Percentiles rank a stretch among this genome's conserved stretches.
These are phyloP conservation scores for Euphorbia corollata DNA, from an alignment of 441 rosid genomes.

Conservation along the genomic window DNA sequence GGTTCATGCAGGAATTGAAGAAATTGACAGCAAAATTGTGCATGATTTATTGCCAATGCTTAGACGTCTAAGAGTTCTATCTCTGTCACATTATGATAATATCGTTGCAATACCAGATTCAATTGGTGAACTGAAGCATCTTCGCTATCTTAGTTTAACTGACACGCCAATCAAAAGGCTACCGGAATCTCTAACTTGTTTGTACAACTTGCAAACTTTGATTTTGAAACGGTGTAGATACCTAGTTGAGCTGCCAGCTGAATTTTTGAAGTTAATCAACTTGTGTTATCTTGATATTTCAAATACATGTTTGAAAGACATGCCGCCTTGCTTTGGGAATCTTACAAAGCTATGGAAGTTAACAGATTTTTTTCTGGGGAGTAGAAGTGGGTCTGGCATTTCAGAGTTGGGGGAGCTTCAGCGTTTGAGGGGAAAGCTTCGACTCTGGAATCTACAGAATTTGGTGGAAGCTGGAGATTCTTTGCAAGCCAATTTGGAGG, in stretches of 20 bases:
- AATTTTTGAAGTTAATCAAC: conserved; percentile 24
- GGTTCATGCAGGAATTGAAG: conserved; percentile 8
- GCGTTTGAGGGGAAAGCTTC: conserved; percentile 20
- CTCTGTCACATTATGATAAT: conserved; percentile 21
- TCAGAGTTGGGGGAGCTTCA: conserved; percentile 22
- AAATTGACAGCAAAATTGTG: conserved; percentile 17
- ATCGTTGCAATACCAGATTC: conserved; percentile 23
- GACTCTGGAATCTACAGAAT: conserved; percentile 32
- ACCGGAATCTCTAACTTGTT: conserved; percentile 23
- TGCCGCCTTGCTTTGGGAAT: conserved; percentile 27
- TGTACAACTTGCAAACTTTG: conserved; percentile 28
- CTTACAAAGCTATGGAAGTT: conserved; percentile 23
- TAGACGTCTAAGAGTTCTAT: conserved; percentile 23
- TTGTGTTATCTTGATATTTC: conserved; percentile 29
- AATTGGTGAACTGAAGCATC: conserved; percentile 14
- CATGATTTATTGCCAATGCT: conserved; percentile 17
- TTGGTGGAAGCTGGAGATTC: conserved; percentile 23
- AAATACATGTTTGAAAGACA: conserved; percentile 23
- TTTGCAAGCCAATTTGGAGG: conserved; percentile 26
- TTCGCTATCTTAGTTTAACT: conserved; percentile 3
- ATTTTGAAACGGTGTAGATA: conserved; percentile 19
- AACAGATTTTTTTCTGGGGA: conserved; percentile 26
- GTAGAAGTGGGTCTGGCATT: conserved; percentile 22
- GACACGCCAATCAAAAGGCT: conserved; percentile 21
- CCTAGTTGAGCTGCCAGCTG: conserved; percentile 22